A percentile compares a stretch with the other conserved stretches of the same genome.
Evolutionary conservation across 2,329 filamentous ascomycete species (phyloP).

Genomic region (Alternaria solani): DNA sequence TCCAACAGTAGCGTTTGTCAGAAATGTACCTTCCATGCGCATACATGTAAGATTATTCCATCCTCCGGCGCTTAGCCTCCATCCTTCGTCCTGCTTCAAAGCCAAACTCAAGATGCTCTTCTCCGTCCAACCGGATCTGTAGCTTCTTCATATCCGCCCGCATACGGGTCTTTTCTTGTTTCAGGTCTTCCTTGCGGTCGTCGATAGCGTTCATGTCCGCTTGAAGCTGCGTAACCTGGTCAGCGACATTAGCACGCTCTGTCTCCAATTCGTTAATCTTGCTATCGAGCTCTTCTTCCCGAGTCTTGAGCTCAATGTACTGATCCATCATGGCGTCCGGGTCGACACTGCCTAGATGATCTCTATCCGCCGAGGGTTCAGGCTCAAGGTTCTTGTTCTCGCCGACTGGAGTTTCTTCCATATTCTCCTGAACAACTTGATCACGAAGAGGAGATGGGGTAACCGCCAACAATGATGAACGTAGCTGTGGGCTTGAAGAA

Average conservation of each 20-base stretch:
- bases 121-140: neutral
- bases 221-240: neutral
- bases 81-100: constrained; percentile 12
- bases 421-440: neutral
- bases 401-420: neutral
- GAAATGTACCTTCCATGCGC: neutral
- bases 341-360: neutral
- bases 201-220: neutral
- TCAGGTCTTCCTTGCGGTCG: neutral
- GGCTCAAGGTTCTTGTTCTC: neutral
- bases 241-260: constrained; percentile 1
- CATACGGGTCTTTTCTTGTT: neutral
- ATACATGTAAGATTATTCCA: neutral
- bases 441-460: neutral
- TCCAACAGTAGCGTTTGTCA: neutral
- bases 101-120: constrained; percentile 11
- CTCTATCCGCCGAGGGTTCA: neutral
- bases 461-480: neutral
- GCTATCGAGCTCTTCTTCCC: constrained; percentile 7
- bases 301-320: constrained; percentile 2
- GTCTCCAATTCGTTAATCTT: constrained; percentile 1
- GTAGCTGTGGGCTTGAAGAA: neutral
- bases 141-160: neutral
- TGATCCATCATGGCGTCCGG: constrained; percentile 7
- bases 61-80: constrained; percentile 7